Evolutionary conservation across 1,284 basidiomycete species (phyloP).

Genomic region (Sanghuangporus weigelae): DNA sequence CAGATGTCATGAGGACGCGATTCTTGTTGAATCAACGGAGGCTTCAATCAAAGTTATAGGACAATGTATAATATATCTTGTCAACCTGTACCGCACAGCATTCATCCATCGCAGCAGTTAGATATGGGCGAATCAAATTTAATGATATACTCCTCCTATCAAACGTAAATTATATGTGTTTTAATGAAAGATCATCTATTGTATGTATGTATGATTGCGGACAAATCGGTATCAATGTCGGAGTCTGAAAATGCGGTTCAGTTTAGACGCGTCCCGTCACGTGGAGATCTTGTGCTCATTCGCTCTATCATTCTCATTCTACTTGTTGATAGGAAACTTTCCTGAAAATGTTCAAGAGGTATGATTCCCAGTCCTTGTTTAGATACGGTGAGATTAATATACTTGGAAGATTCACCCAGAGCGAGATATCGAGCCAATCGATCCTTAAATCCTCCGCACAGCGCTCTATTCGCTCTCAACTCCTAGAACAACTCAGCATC

Average conservation of each 20-base stretch:
- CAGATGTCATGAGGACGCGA: no score
- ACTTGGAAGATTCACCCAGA: slow-evolving; percentile 71
- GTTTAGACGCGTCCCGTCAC: neutral
- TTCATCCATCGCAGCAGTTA: no score
- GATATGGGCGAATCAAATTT: no score
- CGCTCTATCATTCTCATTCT: neutral
- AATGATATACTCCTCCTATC: no score
- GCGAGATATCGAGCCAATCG: slow-evolving; percentile 90
- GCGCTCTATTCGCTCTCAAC: slow-evolving; percentile 78
- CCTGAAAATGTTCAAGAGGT: slow-evolving; percentile 22
- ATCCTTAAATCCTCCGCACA: slow-evolving; percentile 87
- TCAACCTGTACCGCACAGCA: no score
- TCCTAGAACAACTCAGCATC: slow-evolving; percentile 85
- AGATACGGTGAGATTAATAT: neutral
- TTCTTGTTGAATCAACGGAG: no score
- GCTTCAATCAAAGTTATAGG: no score
- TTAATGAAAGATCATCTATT: neutral
- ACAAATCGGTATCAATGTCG: neutral
- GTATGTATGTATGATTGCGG: neutral
- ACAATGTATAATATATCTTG: no score
- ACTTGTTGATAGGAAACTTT: neutral
- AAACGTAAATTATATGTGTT: no score
- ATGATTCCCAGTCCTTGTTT: slow-evolving; percentile 8
- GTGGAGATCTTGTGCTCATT: neutral
- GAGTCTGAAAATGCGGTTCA: neutral